Percentiles rank a stretch among this genome's conserved stretches.
These are phyloP conservation scores for Botrytis pseudocinerea DNA, from an alignment of 2,329 filamentous ascomycete genomes.

Conservation along the genomic window DNA sequence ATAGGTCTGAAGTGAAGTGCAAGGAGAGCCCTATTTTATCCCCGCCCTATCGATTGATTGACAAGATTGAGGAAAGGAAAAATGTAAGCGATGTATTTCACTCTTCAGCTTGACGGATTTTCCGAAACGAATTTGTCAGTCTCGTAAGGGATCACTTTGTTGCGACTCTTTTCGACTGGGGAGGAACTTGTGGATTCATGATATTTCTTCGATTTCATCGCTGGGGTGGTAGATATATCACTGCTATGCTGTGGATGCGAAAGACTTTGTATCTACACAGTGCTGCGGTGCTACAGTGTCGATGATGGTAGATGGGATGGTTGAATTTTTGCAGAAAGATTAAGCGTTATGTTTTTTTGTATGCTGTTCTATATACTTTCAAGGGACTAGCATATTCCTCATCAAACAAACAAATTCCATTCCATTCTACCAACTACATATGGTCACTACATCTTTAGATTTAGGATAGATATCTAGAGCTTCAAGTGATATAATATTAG, in stretches of 20 bases:
- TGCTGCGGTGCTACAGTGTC: slow-evolving; percentile 51
- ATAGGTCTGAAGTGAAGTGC: not conserved
- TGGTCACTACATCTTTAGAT: no score
- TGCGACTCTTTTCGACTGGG: slow-evolving; percentile 40
- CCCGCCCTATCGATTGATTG: not conserved
- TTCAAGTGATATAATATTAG: no score
- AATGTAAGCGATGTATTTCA: slow-evolving; percentile 33
- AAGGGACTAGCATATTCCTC: no score
- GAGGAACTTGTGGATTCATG: slow-evolving; percentile 51
- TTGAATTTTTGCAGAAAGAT: slow-evolving; percentile 45
- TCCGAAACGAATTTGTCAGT: slow-evolving; percentile 62
- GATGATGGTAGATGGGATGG: slow-evolving; percentile 50
- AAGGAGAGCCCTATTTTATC: not conserved
- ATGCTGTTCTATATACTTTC: not conserved
- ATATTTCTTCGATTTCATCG: slow-evolving; percentile 59
- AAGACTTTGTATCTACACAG: slow-evolving; percentile 52
- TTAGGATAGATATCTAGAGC: no score
- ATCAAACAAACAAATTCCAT: no score
- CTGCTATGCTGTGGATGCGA: slow-evolving; percentile 52
- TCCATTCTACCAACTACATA: no score
- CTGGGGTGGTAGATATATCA: slow-evolving; percentile 57
- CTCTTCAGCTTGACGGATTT: slow-evolving; percentile 53
- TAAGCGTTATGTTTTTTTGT: slow-evolving; percentile 43
- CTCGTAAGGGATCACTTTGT: slow-evolving; percentile 49
- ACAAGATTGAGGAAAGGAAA: not conserved